These are phyloP conservation scores for Hagleromyces aurorensis DNA, from an alignment of 805 yeast genomes.

Conservation along the genomic window DNA sequence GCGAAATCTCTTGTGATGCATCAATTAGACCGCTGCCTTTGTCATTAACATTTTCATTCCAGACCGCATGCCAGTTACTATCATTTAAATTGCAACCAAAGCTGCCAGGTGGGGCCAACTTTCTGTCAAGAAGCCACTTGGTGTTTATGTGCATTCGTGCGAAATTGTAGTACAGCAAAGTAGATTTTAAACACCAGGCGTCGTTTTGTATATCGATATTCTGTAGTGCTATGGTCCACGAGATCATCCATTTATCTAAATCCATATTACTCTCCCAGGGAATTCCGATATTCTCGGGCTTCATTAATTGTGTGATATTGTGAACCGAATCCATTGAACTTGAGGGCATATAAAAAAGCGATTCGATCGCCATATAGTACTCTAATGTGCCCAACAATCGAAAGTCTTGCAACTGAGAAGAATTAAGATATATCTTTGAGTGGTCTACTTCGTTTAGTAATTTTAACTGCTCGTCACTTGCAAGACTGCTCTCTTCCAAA, in stretches of 20 bases:
- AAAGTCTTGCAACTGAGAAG: constrained; percentile 37
- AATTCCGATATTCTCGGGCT: constrained; percentile 56
- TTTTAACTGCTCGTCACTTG: constrained; percentile 18
- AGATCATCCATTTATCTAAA: constrained; percentile 71
- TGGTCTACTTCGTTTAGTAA: constrained; percentile 14
- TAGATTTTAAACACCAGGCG: constrained; percentile 62
- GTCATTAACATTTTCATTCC: constrained; percentile 4
- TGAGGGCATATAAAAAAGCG: constrained; percentile 36
- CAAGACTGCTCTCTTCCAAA: constrained; percentile 7
- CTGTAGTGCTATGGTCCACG: constrained; percentile 63
- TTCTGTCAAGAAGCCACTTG: constrained; percentile 12
- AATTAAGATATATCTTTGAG: constrained; percentile 13
- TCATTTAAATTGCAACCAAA: constrained; percentile 3
- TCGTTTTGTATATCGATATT: constrained; percentile 43
- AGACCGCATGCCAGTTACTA: constrained; percentile 8
- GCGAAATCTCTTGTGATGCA: constrained; percentile 38
- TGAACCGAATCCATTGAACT: constrained; percentile 30
- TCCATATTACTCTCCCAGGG: constrained; percentile 62
- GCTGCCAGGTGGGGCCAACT: too few relatives aligned
- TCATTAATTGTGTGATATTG: constrained; percentile 46
- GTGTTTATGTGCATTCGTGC: constrained; percentile 67
- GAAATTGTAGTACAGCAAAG: constrained; percentile 62
- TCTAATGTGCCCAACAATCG: constrained; percentile 63
- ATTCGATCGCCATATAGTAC: constrained; percentile 55
- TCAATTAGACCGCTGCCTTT: constrained; percentile 3